Evolutionary conservation across 2,329 filamentous ascomycete genomes (phyloP).

Genomic region (Aurifilum marmelostoma): DNA sequence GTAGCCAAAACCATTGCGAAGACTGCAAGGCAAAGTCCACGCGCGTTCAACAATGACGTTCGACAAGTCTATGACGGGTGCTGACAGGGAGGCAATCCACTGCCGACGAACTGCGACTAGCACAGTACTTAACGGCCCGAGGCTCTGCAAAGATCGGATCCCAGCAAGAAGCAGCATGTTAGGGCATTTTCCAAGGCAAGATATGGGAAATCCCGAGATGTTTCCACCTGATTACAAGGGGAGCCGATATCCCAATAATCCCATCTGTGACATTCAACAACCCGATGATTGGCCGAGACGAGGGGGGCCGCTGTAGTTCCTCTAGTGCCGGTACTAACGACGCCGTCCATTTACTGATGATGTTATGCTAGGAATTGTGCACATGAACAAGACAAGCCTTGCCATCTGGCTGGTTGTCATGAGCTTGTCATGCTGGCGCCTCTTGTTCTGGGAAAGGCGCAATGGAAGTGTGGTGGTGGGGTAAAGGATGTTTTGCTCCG

Average conservation of each 20-base stretch:
- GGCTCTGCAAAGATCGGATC: background rate
- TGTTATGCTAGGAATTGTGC: background rate
- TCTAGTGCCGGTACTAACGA: slow-evolving; percentile 8
- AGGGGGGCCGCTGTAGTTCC: background rate
- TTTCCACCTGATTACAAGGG: slow-evolving; percentile 10
- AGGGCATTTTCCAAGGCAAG: background rate
- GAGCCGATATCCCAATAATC: background rate
- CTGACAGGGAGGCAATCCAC: background rate
- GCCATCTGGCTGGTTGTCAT: too few relatives aligned
- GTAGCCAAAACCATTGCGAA: background rate
- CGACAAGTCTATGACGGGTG: slow-evolving; percentile 17
- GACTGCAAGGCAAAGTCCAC: too few relatives aligned
- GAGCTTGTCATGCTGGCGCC: background rate
- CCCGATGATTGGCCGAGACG: slow-evolving; percentile 7
- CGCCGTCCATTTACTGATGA: background rate
- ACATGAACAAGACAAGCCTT: background rate
- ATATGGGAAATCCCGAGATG: slow-evolving; percentile 9
- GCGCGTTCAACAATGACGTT: slow-evolving; percentile 13
- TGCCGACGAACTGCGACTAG: background rate
- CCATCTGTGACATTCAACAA: slow-evolving; percentile 2
- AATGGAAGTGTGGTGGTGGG: too few relatives aligned
- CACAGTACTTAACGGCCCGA: background rate
- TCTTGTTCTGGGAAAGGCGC: background rate
- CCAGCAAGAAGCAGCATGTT: slow-evolving; percentile 3
- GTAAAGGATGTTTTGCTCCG: background rate